Evolutionary conservation across 2,329 filamentous ascomycete genomes (phyloP).

Genomic region (Calonectria pseudoreteaudii): DNA sequence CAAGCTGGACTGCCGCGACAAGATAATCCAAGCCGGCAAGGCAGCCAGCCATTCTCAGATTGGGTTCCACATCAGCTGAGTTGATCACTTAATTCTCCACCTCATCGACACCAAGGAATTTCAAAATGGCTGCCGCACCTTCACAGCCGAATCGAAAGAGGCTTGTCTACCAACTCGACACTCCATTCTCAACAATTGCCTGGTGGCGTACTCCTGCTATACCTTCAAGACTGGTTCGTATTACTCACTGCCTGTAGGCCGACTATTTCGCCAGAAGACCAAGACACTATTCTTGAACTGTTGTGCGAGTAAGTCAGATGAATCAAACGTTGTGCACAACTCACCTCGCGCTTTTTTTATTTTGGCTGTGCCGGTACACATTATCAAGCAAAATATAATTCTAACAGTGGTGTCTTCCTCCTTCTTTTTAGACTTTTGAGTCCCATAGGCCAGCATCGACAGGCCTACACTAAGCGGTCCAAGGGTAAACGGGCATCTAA

Average conservation of each 20-base stretch:
- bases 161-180: constrained; percentile 73
- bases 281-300: constrained; percentile 74
- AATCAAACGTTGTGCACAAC: background rate
- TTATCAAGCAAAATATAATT: background rate
- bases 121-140: constrained; percentile 41
- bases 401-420: constrained; percentile 3
- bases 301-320: constrained; percentile 68
- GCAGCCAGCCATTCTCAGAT: background rate
- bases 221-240: background rate
- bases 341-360: background rate
- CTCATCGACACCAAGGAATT: background rate
- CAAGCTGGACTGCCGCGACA: background rate
- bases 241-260: constrained; percentile 63
- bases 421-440: constrained; percentile 64
- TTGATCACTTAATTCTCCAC: background rate
- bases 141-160: constrained; percentile 59
- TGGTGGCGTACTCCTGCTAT: constrained; percentile 62
- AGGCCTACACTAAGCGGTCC: constrained; percentile 64
- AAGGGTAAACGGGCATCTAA: constrained; percentile 68
- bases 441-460: constrained; percentile 73
- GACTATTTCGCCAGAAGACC: constrained; percentile 65
- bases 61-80: background rate
- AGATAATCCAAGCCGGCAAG: background rate
- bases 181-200: constrained; percentile 69
- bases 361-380: background rate